Evolutionary conservation across 2,329 filamentous ascomycete genomes (phyloP).

Genomic region (Furcasterigmium furcatum): DNA sequence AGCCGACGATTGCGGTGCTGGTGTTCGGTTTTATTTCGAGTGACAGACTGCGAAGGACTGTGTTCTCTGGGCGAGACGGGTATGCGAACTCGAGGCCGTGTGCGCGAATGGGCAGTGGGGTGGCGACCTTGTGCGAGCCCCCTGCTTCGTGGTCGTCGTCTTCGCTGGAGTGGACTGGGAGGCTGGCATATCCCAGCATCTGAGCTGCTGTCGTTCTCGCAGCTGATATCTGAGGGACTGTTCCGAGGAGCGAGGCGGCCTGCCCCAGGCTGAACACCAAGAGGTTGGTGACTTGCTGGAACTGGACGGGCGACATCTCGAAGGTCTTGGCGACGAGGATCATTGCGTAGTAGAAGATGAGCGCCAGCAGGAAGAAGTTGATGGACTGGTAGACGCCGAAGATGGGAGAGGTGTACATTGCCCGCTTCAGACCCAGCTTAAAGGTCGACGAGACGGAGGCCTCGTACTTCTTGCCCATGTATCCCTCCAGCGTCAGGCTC

Average conservation of each 20-base stretch:
- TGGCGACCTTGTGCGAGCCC: slow-evolving; percentile 12
- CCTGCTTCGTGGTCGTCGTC: slow-evolving; percentile 46
- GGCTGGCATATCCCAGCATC: slow-evolving; percentile 65
- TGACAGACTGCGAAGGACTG: slow-evolving; percentile 62
- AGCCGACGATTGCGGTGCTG: slow-evolving; percentile 75
- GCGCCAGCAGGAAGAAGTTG: slow-evolving; percentile 67
- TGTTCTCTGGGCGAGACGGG: slow-evolving; percentile 47
- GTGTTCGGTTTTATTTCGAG: slow-evolving; percentile 60
- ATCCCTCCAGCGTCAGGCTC: slow-evolving; percentile 67
- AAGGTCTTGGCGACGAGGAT: slow-evolving; percentile 52
- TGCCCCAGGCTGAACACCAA: slow-evolving; percentile 81
- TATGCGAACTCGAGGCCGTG: slow-evolving; percentile 67
- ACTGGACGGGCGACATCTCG: slow-evolving; percentile 45
- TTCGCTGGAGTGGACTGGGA: slow-evolving; percentile 53
- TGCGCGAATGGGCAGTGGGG: slow-evolving; percentile 42
- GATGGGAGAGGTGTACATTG: slow-evolving; percentile 63
- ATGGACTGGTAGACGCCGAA: slow-evolving; percentile 77
- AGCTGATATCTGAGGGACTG: slow-evolving; percentile 77
- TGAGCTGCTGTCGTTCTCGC: slow-evolving; percentile 70
- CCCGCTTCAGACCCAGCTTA: slow-evolving; percentile 61
- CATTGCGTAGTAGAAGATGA: slow-evolving; percentile 83
- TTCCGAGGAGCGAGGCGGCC: slow-evolving; percentile 64
- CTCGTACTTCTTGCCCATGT: slow-evolving; percentile 65
- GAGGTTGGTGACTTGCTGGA: slow-evolving; percentile 76
- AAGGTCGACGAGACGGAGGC: slow-evolving; percentile 49